phyloP scores from a whole-genome alignment of 768 basidiomycete species.

The Mycena galericulata region DNA sequence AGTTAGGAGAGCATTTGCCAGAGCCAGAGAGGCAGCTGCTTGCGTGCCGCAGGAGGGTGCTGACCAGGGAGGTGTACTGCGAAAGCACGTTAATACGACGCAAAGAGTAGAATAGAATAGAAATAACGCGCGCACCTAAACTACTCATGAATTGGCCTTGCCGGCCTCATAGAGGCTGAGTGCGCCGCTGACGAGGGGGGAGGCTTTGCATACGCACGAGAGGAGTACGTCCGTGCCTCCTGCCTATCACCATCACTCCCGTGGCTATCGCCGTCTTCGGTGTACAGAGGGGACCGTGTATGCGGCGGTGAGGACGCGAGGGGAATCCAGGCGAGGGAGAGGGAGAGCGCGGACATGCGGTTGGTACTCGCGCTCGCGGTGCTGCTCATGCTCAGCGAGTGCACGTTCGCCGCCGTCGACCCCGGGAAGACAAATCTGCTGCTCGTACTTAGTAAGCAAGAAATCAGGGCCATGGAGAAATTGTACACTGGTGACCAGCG shows the following conservation, averaged over 20 bases:
- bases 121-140: conserved; percentile 67
- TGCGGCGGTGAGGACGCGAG: conserved; percentile 23
- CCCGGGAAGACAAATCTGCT: conserved; percentile 7
- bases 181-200: conserved; percentile 80
- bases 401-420: conserved; percentile 1
- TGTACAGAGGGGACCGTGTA: conserved; percentile 15
- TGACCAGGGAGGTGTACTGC: conserved; percentile 88
- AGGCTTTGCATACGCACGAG: conserved; percentile 71
- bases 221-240: conserved; percentile 42
- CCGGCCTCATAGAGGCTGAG: conserved; percentile 83
- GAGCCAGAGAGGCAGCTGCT: conserved; percentile 77
- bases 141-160: conserved; percentile 86
- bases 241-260: background rate
- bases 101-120: background rate
- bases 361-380: conserved; percentile 35
- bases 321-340: conserved; percentile 21
- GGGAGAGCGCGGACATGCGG: conserved; percentile 34
- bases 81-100: conserved; percentile 27
- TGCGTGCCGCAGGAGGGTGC: conserved; percentile 84
- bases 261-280: conserved; percentile 3
- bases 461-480: background rate
- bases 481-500: conserved; percentile 24
- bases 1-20: conserved; percentile 58
- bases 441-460: background rate
- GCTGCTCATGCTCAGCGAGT: conserved; percentile 30